These are phyloP conservation scores for Trametes versicolor DNA, from an alignment of 1,284 basidiomycete species.

Conservation along the genomic window DNA sequence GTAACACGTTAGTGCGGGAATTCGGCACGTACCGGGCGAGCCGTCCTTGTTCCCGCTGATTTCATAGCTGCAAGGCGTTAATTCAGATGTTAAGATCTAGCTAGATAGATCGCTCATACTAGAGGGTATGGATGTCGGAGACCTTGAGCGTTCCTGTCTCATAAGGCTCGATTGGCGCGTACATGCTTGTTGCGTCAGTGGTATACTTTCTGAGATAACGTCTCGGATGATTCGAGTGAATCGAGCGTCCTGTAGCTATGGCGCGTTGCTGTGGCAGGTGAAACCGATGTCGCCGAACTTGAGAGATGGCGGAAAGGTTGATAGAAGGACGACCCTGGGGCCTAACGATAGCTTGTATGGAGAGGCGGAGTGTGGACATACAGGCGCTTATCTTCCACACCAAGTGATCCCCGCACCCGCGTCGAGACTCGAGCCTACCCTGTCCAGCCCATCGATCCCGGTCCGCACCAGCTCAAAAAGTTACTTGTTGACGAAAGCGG, in stretches of 20 bases:
- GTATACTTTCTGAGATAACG: conserved; percentile 1
- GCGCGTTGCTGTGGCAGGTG: not conserved
- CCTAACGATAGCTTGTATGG: not conserved
- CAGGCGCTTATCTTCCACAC: not conserved
- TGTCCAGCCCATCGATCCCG: not conserved
- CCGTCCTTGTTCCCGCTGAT: conserved; percentile 82
- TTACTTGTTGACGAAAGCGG: conserved; percentile 47
- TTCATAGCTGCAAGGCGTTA: conserved; percentile 71
- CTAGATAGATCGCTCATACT: conserved; percentile 58
- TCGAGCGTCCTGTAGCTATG: not conserved
- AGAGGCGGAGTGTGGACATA: not conserved
- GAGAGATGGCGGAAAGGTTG: not conserved
- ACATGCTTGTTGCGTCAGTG: conserved; percentile 32
- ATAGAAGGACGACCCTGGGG: not conserved
- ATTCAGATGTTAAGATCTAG: not conserved
- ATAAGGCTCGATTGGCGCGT: conserved; percentile 60
- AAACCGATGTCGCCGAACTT: not conserved
- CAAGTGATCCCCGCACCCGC: too few species aligned
- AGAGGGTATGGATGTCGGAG: conserved; percentile 78
- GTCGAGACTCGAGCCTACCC: too few species aligned
- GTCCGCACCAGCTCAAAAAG: not conserved
- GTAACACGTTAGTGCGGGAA: not conserved
- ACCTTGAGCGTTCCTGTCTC: conserved; percentile 76
- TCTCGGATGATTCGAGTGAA: not conserved
- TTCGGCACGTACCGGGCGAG: conserved; percentile 64